Base-by-base conservation (phyloP, 2,329 filamentous ascomycete species). In the Aspergillus tamarii region DNA sequence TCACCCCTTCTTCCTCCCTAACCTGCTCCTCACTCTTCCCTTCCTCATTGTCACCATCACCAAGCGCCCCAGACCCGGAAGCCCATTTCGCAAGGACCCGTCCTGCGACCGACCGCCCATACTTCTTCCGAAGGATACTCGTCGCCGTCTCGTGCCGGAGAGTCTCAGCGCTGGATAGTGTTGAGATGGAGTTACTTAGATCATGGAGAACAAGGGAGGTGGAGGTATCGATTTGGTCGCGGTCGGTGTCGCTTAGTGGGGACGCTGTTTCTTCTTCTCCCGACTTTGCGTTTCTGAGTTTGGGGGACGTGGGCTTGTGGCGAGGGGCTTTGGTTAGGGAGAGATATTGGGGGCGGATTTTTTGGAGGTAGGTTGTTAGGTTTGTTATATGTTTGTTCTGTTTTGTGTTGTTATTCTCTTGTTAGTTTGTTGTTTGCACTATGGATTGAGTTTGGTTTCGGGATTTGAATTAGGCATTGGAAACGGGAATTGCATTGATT, bases 331-430 rank as follows among this genome's bases (percentile, higher is more conserved):
- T 56, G 14, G 62, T 68, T 34, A 64, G 93, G 36, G 94, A 95
- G 58, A 99, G 91, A 81, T 99, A 99, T 64, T 93, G 89, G 71
- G 93, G 92, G 64, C 94, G 91, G 72, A 97, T 93, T 64, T 89
- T 88, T 74, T 88, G 88, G 23, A 99, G 89, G 73, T 97, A 92
- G 69, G 83, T 83, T 71, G 93, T 89, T 41, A 99, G 88, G 57
- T 90, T 92, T 65, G 87, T 81, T 65, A 98, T 96, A 76, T 96
- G 93, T 9, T 89, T 86, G 76, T 96, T 95, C 93, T 96, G 73
- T 21, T 2, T 21, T 2, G 58, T 21, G 34, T 26, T 43, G 6
- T 16, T 14, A 2, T 11, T 26, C 23, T 26, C 12, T 21, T 54
- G 64, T 28, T 26, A 34, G 64, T 28, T 26, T 30, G 26, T 36